Conservation (phyloP, 2,329 filamentous ascomycete species). For the Aspergillus carbonarius region DNA sequence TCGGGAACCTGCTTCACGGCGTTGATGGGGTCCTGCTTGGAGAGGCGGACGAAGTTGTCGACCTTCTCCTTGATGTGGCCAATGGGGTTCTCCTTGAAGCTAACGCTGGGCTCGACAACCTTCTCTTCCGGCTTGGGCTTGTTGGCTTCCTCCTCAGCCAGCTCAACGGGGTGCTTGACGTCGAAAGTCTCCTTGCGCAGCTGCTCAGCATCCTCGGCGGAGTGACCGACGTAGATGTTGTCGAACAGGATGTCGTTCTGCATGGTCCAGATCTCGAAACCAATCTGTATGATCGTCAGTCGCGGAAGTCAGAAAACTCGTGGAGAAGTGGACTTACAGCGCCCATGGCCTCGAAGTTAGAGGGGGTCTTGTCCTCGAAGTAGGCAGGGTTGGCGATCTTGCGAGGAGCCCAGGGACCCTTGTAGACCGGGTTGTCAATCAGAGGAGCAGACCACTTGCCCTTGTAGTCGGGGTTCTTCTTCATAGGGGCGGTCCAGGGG, state of each 20-base stretch:
- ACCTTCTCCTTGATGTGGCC: slow-evolving; percentile 88
- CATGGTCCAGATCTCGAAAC: slow-evolving; percentile 99
- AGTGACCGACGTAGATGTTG: slow-evolving; percentile 99
- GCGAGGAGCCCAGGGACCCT: slow-evolving; percentile 88
- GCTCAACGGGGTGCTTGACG: slow-evolving; percentile 81
- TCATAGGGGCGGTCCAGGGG: slow-evolving; percentile 86
- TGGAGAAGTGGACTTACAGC: slow-evolving; percentile 64
- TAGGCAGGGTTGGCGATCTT: slow-evolving; percentile 97
- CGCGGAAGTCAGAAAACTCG: background rate
- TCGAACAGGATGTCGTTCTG: slow-evolving; percentile 98
- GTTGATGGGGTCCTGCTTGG: slow-evolving; percentile 76
- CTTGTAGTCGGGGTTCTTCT: slow-evolving; percentile 96
- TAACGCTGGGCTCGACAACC: slow-evolving; percentile 69
- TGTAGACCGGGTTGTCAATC: slow-evolving; percentile 98
- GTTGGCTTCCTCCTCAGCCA: slow-evolving; percentile 72
- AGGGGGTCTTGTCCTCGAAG: slow-evolving; percentile 94
- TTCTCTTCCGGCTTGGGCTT: slow-evolving; percentile 76
- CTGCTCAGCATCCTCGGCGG: slow-evolving; percentile 84
- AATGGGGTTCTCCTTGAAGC: slow-evolving; percentile 89
- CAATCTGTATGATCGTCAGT: slow-evolving; percentile 61
- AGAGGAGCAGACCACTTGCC: slow-evolving; percentile 93
- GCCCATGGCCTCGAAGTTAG: slow-evolving; percentile 97
- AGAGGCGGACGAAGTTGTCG: slow-evolving; percentile 83
- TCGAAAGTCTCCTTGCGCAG: slow-evolving; percentile 87
- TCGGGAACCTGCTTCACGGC: slow-evolving; percentile 89